Percentiles rank a stretch among this genome's conserved stretches.
Conservation (phyloP, 2,329 filamentous ascomycete species). For the Emmonsiellopsis sp. region DNA sequence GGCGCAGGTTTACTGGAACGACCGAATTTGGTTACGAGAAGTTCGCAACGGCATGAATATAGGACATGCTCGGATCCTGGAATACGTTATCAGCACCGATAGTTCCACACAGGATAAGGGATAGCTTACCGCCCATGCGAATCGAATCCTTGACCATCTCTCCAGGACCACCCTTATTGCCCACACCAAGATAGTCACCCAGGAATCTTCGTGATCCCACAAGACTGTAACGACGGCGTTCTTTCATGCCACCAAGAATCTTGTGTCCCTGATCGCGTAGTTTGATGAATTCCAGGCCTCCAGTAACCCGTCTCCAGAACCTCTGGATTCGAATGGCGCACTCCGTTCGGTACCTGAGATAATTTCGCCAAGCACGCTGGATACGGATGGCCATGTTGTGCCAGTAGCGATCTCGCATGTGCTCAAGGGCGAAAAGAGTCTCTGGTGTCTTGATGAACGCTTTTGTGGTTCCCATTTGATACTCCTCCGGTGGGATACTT, state of each 20-base stretch:
- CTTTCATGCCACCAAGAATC: constrained; percentile 75
- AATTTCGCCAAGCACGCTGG: constrained; percentile 94
- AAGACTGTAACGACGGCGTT: constrained; percentile 82
- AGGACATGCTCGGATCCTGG: constrained; percentile 56
- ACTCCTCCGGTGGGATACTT: constrained; percentile 89
- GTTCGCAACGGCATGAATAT: constrained; percentile 86
- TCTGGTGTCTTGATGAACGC: constrained; percentile 98
- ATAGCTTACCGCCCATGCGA: constrained; percentile 53
- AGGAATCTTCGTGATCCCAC: constrained; percentile 86
- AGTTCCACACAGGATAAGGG: not conserved
- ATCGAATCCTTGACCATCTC: constrained; percentile 70
- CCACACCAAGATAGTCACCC: constrained; percentile 88
- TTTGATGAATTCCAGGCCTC: constrained; percentile 80
- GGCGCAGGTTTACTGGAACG: constrained; percentile 90
- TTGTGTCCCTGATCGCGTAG: constrained; percentile 80
- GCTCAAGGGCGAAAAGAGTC: constrained; percentile 90
- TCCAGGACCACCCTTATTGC: constrained; percentile 69
- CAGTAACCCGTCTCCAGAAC: constrained; percentile 89
- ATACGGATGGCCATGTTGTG: constrained; percentile 99
- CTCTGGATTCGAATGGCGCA: constrained; percentile 89
- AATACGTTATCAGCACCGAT: not conserved
- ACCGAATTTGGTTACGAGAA: constrained; percentile 89
- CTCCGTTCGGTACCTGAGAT: constrained; percentile 83
- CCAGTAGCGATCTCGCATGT: constrained; percentile 97
- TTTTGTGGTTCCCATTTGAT: constrained; percentile 93